Conservation (phyloP, 2,329 filamentous ascomycete species). For the Botrytis galanthina region DNA sequence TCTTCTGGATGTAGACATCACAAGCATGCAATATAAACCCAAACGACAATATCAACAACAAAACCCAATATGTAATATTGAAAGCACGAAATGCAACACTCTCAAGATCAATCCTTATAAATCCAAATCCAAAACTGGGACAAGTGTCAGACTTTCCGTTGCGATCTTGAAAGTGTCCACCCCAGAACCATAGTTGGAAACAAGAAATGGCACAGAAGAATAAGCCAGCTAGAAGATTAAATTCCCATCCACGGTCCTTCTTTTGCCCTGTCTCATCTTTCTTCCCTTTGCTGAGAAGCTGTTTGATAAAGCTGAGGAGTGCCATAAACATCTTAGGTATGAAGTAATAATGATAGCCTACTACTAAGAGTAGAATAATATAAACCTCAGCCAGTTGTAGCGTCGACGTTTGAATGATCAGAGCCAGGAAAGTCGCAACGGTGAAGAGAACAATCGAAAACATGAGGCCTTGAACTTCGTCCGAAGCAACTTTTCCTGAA, state of each 20-base stretch:
- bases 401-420: too few species aligned
- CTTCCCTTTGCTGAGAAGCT: too few species aligned
- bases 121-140: background rate
- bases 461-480: too few species aligned
- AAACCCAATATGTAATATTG: background rate
- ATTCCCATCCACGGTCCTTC: background rate
- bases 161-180: background rate
- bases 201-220: background rate
- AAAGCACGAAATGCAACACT: conserved; percentile 1
- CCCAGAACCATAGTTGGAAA: conserved; percentile 12
- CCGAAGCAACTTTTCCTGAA: too few species aligned
- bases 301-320: too few species aligned
- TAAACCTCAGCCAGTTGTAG: too few species aligned
- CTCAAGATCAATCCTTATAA: background rate
- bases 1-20: background rate
- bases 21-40: background rate
- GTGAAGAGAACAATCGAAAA: too few species aligned
- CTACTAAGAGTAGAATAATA: too few species aligned
- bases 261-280: too few species aligned
- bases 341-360: too few species aligned
- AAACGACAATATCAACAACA: background rate
- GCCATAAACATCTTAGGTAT: background rate
- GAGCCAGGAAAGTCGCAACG: too few species aligned
- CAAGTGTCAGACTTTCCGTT: background rate
- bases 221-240: background rate